A percentile compares a stretch with the other conserved stretches of the same genome.
Conservation (phyloP, 2,329 filamentous ascomycete species). For the Colletotrichum graminicola region DNA sequence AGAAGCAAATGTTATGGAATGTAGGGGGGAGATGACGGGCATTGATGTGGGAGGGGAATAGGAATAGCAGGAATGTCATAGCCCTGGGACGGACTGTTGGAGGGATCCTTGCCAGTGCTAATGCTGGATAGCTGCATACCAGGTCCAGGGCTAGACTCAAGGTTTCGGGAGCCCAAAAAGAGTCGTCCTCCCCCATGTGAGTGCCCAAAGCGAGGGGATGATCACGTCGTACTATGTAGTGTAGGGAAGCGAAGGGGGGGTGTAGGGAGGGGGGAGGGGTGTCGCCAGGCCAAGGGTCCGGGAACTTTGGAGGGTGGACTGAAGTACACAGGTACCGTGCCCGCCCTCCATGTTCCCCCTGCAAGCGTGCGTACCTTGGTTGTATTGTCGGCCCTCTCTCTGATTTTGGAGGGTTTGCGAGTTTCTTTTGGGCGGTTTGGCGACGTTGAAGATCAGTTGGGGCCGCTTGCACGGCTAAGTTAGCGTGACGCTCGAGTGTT, state of each 20-base stretch:
- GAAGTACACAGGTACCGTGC: constrained; percentile 13
- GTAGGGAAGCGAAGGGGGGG: constrained; percentile 32
- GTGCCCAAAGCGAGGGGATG: constrained; percentile 42
- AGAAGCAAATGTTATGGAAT: constrained; percentile 40
- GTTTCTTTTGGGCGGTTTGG: constrained; percentile 24
- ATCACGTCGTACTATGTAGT: too few species aligned
- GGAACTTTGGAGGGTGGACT: constrained; percentile 31
- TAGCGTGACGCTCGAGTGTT: constrained; percentile 30
- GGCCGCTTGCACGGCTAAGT: constrained; percentile 27
- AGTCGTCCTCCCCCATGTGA: constrained; percentile 32
- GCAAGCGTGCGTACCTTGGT: constrained; percentile 33
- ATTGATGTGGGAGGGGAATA: constrained; percentile 38
- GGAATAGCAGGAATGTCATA: constrained; percentile 43
- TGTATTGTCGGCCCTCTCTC: constrained; percentile 11
- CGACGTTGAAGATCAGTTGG: constrained; percentile 40
- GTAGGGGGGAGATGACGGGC: constrained; percentile 42
- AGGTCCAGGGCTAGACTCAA: constrained; percentile 43
- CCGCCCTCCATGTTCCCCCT: constrained; percentile 16
- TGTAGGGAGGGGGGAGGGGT: constrained; percentile 21
- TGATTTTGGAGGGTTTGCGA: not conserved
- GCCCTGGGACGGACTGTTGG: constrained; percentile 40
- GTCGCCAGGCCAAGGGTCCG: constrained; percentile 35
- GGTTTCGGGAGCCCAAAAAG: constrained; percentile 42
- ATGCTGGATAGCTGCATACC: constrained; percentile 43
- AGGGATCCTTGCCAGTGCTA: constrained; percentile 39